Evolutionary conservation across 768 basidiomycete genomes (phyloP).

Genomic region (Vararia minispora): DNA sequence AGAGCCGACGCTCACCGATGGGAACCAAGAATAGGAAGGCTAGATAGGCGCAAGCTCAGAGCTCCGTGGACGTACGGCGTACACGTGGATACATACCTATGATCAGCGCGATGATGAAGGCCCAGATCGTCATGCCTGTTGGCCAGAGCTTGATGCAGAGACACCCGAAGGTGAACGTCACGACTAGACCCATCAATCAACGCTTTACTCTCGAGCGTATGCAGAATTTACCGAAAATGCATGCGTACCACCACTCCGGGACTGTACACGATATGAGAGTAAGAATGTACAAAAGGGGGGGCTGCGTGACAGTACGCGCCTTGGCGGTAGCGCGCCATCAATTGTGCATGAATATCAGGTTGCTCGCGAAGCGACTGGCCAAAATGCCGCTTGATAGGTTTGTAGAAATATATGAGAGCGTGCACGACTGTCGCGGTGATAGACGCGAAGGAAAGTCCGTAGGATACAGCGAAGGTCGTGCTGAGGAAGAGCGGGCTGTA

Average conservation of each 20-base stretch:
- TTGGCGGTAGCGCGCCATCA: conserved; percentile 24
- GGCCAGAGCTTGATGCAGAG: conserved; percentile 51
- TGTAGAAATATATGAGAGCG: conserved; percentile 30
- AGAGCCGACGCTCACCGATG: no score
- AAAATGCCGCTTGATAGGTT: conserved; percentile 28
- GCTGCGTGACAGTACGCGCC: conserved; percentile 7
- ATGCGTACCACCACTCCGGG: conserved; percentile 27
- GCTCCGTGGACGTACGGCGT: not conserved
- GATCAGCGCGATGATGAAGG: conserved; percentile 39
- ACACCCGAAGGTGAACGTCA: conserved; percentile 52
- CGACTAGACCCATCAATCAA: no score
- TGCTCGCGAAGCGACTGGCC: conserved; percentile 31
- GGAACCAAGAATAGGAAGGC: conserved; percentile 60
- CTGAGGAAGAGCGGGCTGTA: conserved; percentile 37
- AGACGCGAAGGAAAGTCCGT: conserved; percentile 37
- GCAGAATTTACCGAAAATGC: conserved; percentile 24
- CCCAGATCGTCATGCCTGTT: conserved; percentile 58
- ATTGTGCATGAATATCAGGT: conserved; percentile 35
- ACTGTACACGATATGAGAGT: conserved; percentile 17
- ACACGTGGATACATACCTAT: conserved; percentile 17
- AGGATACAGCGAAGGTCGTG: conserved; percentile 49
- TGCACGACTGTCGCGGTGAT: conserved; percentile 33
- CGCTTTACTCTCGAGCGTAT: no score
- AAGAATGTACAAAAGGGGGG: not conserved
- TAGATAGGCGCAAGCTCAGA: not conserved